Evolutionary conservation across 768 basidiomycete genomes (phyloP), one percentile per base, ranked within the genome.

Genomic region (Russula ochroleuca): DNA sequence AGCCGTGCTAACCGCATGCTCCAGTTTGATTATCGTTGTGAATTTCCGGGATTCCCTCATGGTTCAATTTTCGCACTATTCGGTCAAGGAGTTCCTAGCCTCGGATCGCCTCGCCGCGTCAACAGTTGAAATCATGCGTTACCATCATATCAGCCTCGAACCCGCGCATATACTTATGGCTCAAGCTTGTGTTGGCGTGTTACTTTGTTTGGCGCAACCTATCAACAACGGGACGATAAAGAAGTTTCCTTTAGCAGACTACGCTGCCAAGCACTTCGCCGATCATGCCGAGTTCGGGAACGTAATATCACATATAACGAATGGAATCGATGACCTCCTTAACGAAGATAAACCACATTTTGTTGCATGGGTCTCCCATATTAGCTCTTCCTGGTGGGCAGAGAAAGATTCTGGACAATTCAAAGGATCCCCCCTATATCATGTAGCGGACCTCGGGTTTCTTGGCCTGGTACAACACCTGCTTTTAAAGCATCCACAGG

Each of bases 341-440:
- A 35, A 53, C 14, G n/a, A 17, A 13, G 52, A 53, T 13, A 53
- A 23, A n/a, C 52, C 52, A 3, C 52, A 53, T 23, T 53, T 35
- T 21, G 33, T n/a, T 0, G 19, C 35, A 37, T 53, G 52, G 52
- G 37, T 53, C 35, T 53, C 52, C 3, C 6, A 53, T 37, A 53
- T 53, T 10, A 53, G 52, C 14, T 37, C 35, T 14, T 53, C 52
- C n/a, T 38, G 52, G 52, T 53, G 52, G 52, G 52, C n/a, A 13
- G 52, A 23, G 52, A 37, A 53, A 5, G 7, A 38, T 53, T 38
- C 52, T 14, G 35, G 35, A n/a, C 4, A 1, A 37, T 3, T 2
- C n/a, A 15, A 37, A 25, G 54, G 23, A 17, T 10, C 54, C 17
- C 54, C 54, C 10, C 4, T 55, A 41, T 55, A 55, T 38, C 21